Percentiles rank a stretch among this genome's conserved stretches.
Conservation (phyloP, 1,139 yeast species). For the Yamadazyma spencermartinsiae region DNA sequence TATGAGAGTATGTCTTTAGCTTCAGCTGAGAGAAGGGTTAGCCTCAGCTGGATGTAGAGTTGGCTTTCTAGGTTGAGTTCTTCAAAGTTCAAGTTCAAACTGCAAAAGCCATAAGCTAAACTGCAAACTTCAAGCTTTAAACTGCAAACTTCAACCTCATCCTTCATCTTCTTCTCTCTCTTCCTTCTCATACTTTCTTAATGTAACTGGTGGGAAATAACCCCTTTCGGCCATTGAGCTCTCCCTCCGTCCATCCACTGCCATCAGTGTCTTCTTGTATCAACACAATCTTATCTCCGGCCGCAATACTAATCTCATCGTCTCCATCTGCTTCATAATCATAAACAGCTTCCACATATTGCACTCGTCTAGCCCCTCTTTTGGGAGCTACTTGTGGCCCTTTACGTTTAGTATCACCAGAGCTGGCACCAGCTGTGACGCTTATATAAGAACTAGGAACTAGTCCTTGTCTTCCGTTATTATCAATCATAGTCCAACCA, state of each 20-base stretch:
- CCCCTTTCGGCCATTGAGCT: conserved; percentile 69
- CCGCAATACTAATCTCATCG: conserved; percentile 70
- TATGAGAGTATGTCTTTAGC: too few relatives aligned
- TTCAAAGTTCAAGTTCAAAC: conserved; percentile 17
- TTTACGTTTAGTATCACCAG: conserved; percentile 31
- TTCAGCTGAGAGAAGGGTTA: too few relatives aligned
- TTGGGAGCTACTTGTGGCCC: conserved; percentile 81
- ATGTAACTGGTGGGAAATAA: conserved; percentile 83
- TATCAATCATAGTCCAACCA: conserved; percentile 79
- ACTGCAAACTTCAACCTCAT: too few relatives aligned
- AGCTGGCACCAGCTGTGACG: conserved; percentile 10
- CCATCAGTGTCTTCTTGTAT: conserved; percentile 73
- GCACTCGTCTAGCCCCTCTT: conserved; percentile 66
- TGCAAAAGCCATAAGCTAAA: too few relatives aligned
- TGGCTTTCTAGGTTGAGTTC: neutral
- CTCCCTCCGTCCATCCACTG: conserved; percentile 97
- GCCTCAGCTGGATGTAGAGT: too few relatives aligned
- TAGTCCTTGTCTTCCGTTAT: conserved; percentile 58
- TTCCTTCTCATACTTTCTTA: too few relatives aligned
- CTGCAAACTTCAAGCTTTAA: too few relatives aligned
- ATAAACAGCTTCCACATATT: conserved; percentile 72
- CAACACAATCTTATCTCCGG: conserved; percentile 76
- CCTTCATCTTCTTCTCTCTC: too few relatives aligned
- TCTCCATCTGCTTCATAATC: conserved; percentile 81
- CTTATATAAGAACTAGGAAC: conserved; percentile 83